phyloP scores from a whole-genome alignment of 768 basidiomycete genomes.

The button mushroom (Agaricus bisporus) region DNA sequence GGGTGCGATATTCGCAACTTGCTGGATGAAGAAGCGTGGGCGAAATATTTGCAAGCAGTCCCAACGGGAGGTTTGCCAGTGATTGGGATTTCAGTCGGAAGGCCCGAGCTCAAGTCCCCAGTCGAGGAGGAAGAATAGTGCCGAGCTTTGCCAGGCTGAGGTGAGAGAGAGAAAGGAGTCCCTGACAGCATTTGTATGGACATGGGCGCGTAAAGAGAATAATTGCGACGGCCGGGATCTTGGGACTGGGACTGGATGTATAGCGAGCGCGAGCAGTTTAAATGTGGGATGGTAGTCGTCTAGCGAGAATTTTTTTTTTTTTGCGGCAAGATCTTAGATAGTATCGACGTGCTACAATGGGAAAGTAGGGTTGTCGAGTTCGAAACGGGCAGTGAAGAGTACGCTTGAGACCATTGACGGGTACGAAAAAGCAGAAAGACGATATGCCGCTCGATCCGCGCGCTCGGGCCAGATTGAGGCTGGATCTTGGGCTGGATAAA shows the following conservation, averaged over 20 bases:
- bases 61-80: not conserved
- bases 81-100: not conserved
- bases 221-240: not conserved
- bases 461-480: not conserved
- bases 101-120: not conserved
- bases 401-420: not conserved
- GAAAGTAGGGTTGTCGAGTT: not conserved
- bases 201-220: not conserved
- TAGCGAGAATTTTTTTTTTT: not conserved
- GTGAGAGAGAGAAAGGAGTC: not conserved
- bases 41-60: slow-evolving; percentile 1
- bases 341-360: not conserved
- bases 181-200: not conserved
- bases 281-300: not conserved
- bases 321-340: slow-evolving; percentile 3
- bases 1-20: slow-evolving; percentile 46
- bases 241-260: too few species aligned
- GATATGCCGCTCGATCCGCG: slow-evolving; percentile 10
- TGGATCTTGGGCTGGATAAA: not conserved
- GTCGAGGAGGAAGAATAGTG: not conserved
- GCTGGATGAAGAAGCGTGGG: slow-evolving; percentile 7
- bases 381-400: not conserved
- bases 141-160: too few species aligned
- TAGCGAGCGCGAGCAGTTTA: not conserved
- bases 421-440: not conserved